Conservation (phyloP, 805 yeast genomes). For the Myxozyma vanderwaltii region DNA sequence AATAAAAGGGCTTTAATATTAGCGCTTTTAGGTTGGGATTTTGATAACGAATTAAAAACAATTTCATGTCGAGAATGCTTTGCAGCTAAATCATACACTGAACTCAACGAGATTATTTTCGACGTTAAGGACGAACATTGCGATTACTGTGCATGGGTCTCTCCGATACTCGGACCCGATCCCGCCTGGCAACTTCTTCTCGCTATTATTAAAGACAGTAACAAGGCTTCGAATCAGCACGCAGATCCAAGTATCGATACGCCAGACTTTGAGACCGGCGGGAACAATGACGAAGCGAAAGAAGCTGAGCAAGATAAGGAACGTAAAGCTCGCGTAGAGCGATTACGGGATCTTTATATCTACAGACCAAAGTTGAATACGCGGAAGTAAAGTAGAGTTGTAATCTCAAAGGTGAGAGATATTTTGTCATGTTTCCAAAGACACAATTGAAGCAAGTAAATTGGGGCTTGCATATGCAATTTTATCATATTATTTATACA, state of each 20-base stretch:
- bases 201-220: slow-evolving; percentile 8
- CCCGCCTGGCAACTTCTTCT: slow-evolving; percentile 29
- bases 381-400: not conserved
- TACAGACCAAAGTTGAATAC: slow-evolving; percentile 11
- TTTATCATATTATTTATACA: too few species aligned
- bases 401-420: not conserved
- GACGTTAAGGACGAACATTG: slow-evolving; percentile 22
- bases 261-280: not conserved
- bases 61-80: slow-evolving; percentile 9
- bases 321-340: slow-evolving; percentile 18
- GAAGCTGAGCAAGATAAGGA: slow-evolving; percentile 10
- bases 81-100: not conserved
- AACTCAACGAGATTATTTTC: not conserved
- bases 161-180: not conserved
- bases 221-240: not conserved
- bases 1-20: not conserved
- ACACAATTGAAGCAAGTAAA: too few species aligned
- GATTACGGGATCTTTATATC: slow-evolving; percentile 15
- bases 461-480: too few species aligned
- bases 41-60: not conserved
- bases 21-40: not conserved
- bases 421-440: too few species aligned
- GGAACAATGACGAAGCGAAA: not conserved
- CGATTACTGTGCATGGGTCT: slow-evolving; percentile 35
- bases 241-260: not conserved